Evolutionary conservation across 768 basidiomycete genomes (phyloP).

Genomic region (Rickenella mellea): DNA sequence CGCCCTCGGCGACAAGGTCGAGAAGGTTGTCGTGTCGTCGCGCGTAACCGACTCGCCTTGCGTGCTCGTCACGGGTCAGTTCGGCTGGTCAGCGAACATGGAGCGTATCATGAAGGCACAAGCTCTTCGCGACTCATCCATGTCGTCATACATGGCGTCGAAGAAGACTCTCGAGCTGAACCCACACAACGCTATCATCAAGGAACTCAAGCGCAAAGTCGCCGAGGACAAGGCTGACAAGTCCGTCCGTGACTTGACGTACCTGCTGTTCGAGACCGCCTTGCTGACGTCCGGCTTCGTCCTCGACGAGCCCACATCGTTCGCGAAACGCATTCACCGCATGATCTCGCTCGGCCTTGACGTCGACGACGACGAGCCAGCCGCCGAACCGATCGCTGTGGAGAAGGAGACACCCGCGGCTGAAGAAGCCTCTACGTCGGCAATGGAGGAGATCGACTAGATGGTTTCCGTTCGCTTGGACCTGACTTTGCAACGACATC

Average conservation of each 20-base stretch:
- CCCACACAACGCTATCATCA: constrained; percentile 85
- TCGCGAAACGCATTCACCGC: constrained; percentile 92
- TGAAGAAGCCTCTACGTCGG: constrained; percentile 61
- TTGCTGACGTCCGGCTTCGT: constrained; percentile 93
- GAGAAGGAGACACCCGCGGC: constrained; percentile 40
- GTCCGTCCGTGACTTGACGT: constrained; percentile 94
- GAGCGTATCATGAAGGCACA: constrained; percentile 99
- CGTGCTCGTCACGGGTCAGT: constrained; percentile 96
- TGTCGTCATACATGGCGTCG: constrained; percentile 98
- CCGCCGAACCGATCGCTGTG: constrained; percentile 31
- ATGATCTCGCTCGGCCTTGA: constrained; percentile 83
- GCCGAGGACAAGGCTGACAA: constrained; percentile 97
- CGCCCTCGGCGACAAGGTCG: constrained; percentile 96
- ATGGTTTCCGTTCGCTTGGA: constrained; percentile 15
- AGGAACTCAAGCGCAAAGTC: constrained; percentile 93
- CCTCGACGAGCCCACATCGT: constrained; percentile 89
- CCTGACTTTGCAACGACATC: constrained; percentile 11
- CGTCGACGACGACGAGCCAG: constrained; percentile 63
- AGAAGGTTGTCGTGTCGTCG: constrained; percentile 98
- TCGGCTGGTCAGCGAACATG: constrained; percentile 99
- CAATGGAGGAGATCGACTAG: constrained; percentile 97
- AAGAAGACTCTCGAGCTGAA: constrained; percentile 98
- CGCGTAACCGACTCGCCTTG: constrained; percentile 95
- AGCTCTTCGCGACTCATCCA: constrained; percentile 89
- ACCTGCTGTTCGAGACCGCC: constrained; percentile 93